A percentile compares a stretch with the other conserved stretches of the same genome.
These are phyloP conservation scores for Polyporus tsugae DNA, from an alignment of 1,284 basidiomycete genomes.

Conservation along the genomic window DNA sequence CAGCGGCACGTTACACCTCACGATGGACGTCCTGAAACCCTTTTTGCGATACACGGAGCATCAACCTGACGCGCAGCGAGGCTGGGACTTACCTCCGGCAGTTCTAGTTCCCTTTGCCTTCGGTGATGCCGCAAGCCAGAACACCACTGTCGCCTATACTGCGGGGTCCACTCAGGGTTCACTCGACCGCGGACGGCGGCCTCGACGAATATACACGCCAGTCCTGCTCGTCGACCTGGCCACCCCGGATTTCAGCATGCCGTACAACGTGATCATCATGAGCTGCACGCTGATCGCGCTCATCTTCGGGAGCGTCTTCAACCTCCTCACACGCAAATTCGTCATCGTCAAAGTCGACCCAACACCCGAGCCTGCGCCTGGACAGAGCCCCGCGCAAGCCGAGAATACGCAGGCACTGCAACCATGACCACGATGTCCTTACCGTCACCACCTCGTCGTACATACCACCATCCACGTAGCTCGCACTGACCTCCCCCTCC, in stretches of 20 bases:
- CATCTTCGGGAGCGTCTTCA: slow-evolving; percentile 94
- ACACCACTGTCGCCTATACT: slow-evolving; percentile 12
- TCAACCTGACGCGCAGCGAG: slow-evolving; percentile 93
- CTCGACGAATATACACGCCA: slow-evolving; percentile 76
- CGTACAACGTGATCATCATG: slow-evolving; percentile 99
- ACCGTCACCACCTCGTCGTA: not conserved
- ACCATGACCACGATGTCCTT: not conserved
- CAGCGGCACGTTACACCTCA: slow-evolving; percentile 66
- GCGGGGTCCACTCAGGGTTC: not conserved
- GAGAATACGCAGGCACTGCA: not conserved
- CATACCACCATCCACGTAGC: not conserved
- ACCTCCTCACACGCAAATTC: slow-evolving; percentile 84
- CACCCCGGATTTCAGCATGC: slow-evolving; percentile 99
- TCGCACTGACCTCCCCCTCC: not conserved
- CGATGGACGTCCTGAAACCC: slow-evolving; percentile 82
- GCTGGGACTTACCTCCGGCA: slow-evolving; percentile 91
- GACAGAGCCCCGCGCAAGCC: not conserved
- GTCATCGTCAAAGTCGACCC: slow-evolving; percentile 53
- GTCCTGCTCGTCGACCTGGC: slow-evolving; percentile 89
- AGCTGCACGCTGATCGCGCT: slow-evolving; percentile 91
- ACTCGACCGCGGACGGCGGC: slow-evolving; percentile 15
- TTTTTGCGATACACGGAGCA: slow-evolving; percentile 96
- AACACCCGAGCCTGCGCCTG: not conserved
- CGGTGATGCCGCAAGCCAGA: slow-evolving; percentile 13
- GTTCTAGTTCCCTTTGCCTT: slow-evolving; percentile 64